Evolutionary conservation across 163 green algal genomes (phyloP).

Genomic region (Scenedesmus sp.): DNA sequence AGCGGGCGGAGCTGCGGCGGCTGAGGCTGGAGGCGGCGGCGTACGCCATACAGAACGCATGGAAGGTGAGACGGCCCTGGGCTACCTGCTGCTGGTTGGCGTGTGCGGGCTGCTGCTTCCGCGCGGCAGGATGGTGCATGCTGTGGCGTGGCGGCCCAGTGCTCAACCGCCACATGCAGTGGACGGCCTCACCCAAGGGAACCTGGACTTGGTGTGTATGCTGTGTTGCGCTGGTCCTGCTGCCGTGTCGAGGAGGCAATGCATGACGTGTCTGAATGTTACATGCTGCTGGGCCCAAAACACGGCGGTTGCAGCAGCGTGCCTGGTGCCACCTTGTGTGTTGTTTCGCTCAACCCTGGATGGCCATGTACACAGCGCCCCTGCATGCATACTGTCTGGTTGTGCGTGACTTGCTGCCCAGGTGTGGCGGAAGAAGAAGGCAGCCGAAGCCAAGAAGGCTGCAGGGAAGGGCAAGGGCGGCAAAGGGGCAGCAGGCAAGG

Average conservation of each 20-base stretch:
- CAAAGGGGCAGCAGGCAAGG: conserved; percentile 25
- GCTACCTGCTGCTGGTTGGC: too few species aligned
- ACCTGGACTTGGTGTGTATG: too few species aligned
- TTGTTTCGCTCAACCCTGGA: not conserved
- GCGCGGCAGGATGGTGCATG: too few species aligned
- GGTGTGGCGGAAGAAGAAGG: conserved; percentile 31
- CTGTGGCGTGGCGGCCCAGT: too few species aligned
- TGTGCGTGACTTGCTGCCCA: not conserved
- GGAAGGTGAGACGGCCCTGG: not conserved
- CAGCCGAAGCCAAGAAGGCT: conserved; percentile 51
- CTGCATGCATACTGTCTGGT: not conserved
- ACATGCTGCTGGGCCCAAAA: too few species aligned
- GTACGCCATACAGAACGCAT: conserved; percentile 50
- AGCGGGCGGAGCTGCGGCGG: conserved; percentile 16
- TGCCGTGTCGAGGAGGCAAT: too few species aligned
- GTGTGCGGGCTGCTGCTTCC: too few species aligned
- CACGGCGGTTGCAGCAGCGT: too few species aligned
- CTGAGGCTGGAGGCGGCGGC: conserved; percentile 41
- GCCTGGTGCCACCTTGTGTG: not conserved
- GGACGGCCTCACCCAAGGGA: too few species aligned
- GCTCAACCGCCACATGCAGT: too few species aligned
- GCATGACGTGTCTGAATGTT: too few species aligned
- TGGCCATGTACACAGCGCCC: not conserved
- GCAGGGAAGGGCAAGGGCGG: conserved; percentile 43
- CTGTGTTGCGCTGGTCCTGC: too few species aligned